These are phyloP conservation scores for Citropsis articulata DNA, from an alignment of 345 rosid species.

Conservation along the genomic window DNA sequence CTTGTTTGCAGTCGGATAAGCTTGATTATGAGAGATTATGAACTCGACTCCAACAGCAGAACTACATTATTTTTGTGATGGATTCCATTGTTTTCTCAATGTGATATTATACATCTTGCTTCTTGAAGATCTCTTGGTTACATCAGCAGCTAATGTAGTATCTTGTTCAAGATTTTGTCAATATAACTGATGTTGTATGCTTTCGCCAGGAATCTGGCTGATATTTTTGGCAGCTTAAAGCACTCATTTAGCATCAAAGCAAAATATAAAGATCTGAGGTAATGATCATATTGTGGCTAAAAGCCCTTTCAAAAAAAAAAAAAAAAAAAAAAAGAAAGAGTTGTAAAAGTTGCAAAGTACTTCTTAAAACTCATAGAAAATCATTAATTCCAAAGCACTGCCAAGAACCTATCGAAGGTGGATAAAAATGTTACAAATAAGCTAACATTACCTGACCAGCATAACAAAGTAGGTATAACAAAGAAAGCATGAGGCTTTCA, in stretches of 20 bases:
- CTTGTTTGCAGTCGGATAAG: conserved; percentile 68
- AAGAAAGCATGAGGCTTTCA: too few species aligned
- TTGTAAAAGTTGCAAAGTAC: neutral
- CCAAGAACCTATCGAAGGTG: neutral
- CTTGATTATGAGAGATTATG: conserved; percentile 75
- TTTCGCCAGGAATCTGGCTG: too few species aligned
- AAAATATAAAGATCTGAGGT: neutral
- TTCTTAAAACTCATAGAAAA: neutral
- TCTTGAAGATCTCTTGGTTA: neutral
- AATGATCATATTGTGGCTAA: neutral
- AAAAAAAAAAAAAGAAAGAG: too few species aligned
- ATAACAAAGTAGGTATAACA: too few species aligned
- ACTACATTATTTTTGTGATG: neutral
- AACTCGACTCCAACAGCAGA: conserved; percentile 9
- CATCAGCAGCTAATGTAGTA: neutral
- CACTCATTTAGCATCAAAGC: too few species aligned
- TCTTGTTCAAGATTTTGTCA: too few species aligned
- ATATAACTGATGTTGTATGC: too few species aligned
- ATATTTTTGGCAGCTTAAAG: too few species aligned
- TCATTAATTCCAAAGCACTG: neutral
- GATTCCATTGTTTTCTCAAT: too few species aligned
- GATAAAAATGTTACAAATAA: neutral
- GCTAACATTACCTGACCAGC: neutral
- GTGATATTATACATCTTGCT: neutral
- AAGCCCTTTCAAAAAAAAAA: neutral